Evolutionary conservation across 495 filamentous ascomycete genomes (phyloP), one percentile per base, ranked within the genome.

Genomic region (Corynascus novoguineensis): DNA sequence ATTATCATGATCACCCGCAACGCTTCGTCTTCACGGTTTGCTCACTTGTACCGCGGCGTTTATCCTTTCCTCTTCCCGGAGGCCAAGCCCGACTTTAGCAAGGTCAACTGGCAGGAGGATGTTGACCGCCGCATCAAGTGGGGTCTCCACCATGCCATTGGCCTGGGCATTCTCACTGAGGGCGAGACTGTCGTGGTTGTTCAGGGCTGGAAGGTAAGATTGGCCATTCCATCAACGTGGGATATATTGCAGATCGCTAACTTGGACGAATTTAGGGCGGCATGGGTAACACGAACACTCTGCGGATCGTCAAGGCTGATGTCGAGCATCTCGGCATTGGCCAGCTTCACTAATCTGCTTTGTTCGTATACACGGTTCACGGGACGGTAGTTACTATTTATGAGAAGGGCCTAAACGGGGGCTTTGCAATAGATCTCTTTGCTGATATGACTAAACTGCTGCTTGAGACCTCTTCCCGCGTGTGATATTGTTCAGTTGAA

Each of bases 1-100:
- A 96, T 98, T 71, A 86, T 98, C 77, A 98, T 97, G 93, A 86
- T 98, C 62, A 95, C 91, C 55, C 85, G 95, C 57, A 96, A 88
- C 71, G 69, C 84, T 22, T 82, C 79, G 46, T 90, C 95, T 41
- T 85, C 90, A 32, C 78, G 93, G 77, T 97, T 91, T 73, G 89
- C 86, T 49, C 93, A 97, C 74, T 75, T 98, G 67, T 97, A 97
- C 76, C 93, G 93, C 64, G 93, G 95, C 60, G 92, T 97, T 49
- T 98, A 96, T 71, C 93, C 93, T 19, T 97, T 97, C 86, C 78
- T 86, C 60, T 98, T 96, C 80, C 83, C 87, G 46, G 86, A 96
- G 78, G 73, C 78, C 55, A 97, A 97, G 83, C 95, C 93, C 50
- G 88, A 98, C 77, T 98, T 97, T 78, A 75, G 75, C 64, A 78